Evolutionary conservation across 805 yeast genomes (phyloP).

Genomic region (Lachancea sp.): DNA sequence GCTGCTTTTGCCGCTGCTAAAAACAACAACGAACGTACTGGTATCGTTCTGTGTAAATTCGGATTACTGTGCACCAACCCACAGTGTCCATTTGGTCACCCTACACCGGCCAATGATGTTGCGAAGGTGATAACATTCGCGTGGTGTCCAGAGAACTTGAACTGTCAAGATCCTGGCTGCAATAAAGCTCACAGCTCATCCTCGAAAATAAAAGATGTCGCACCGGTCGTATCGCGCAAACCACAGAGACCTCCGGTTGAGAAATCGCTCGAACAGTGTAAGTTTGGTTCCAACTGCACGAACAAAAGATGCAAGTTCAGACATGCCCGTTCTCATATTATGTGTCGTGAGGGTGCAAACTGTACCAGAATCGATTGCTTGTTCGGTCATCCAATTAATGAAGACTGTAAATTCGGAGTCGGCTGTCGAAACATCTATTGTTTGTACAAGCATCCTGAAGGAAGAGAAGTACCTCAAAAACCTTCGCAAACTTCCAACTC

Average conservation of each 20-base stretch:
- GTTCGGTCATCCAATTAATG: constrained; percentile 75
- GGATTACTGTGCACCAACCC: constrained; percentile 71
- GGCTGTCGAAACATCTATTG: constrained; percentile 70
- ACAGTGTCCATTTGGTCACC: constrained; percentile 84
- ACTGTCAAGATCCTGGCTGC: constrained; percentile 58
- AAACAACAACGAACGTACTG: constrained; percentile 37
- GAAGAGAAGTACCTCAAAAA: constrained; percentile 40
- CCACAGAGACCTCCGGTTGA: constrained; percentile 33
- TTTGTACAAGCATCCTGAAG: constrained; percentile 74
- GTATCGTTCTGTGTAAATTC: constrained; percentile 65
- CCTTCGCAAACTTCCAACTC: constrained; percentile 32
- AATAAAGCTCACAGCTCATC: constrained; percentile 80
- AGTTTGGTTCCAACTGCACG: constrained; percentile 69
- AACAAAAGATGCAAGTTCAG: constrained; percentile 74
- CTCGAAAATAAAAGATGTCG: constrained; percentile 37
- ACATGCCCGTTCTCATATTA: constrained; percentile 66
- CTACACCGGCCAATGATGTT: constrained; percentile 75
- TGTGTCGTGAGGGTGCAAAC: constrained; percentile 76
- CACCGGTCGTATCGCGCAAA: constrained; percentile 23
- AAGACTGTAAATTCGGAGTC: constrained; percentile 72
- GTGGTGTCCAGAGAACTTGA: constrained; percentile 72
- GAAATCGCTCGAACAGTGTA: constrained; percentile 71
- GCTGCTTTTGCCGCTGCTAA: constrained; percentile 32
- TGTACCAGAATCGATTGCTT: constrained; percentile 78
- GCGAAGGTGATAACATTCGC: constrained; percentile 61